Base-by-base conservation (phyloP, 345 rosid species). In the Litchi chinensis region DNA sequence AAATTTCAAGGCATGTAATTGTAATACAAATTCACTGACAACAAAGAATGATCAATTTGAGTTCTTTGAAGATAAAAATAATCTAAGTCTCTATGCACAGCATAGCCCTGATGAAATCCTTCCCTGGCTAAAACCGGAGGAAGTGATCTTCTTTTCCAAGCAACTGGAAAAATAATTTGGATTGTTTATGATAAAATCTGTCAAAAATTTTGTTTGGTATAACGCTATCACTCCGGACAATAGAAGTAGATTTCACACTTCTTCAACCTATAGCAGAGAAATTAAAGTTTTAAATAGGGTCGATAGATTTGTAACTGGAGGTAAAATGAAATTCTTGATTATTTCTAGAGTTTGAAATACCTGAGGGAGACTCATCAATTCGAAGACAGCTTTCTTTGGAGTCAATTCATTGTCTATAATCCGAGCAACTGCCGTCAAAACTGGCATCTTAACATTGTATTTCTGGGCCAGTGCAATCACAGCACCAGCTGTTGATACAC, bases 401-500 rank as follows among this genome's bases (percentile, higher is more conserved):
- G 98, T 95, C 66, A 92, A 87, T 76, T 95, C 98, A 62, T 88
- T 89, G 81, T 95, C 98, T 57, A 95, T 83, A 76, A 93, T 95
- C 79, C 94, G 90, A 68, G 95, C 98, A 63, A 95, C 98, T 56
- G 98, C 98, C 71, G 98, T 93, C 83, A 95, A 82, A 76, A 95
- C 97, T 0, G 95, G 98, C 86, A 95, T 86, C 86, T 95, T 91
- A 76, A 93, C 98, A 43, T 93, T 92, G 81, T 93, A 95, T 86
- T 95, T 95, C 88, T 95, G 97, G 74, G 98, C 98, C 85, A 93
- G 83, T 64, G 98, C 94, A 85, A 93, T 89, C 66, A 93, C 98
- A 62, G 98, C 98, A 71, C 98, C 98, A 0, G 98, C 98, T 0
- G 98, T 95, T 69, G 98, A 88, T 76, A 95, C 93, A 48, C 98